Conservation (phyloP, 2,329 filamentous ascomycete genomes). For the Aureobasidium sp. region DNA sequence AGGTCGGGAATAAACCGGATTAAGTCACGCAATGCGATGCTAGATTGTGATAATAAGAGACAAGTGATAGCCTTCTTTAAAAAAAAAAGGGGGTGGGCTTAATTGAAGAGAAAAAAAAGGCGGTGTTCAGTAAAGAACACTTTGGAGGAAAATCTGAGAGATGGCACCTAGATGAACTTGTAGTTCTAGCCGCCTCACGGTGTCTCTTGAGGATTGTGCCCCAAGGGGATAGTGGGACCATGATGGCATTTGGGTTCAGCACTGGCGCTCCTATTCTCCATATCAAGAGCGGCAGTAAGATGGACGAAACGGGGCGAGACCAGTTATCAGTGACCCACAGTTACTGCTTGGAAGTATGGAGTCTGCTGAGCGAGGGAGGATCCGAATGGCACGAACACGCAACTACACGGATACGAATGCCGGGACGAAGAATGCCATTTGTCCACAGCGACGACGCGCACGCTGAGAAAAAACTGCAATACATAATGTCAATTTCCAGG, state of each 20-base stretch:
- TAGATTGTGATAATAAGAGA: not conserved
- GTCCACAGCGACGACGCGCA: not conserved
- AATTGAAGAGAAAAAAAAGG: not conserved
- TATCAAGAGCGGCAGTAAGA: not conserved
- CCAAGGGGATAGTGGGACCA: constrained; percentile 11
- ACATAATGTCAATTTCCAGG: not conserved
- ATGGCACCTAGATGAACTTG: not conserved
- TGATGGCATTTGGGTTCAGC: constrained; percentile 11
- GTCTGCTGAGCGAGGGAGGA: constrained; percentile 1
- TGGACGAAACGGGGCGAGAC: not conserved
- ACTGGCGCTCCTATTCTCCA: not conserved
- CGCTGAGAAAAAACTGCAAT: not conserved
- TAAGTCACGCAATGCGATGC: not conserved
- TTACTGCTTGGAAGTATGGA: not conserved
- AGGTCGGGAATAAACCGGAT: not conserved
- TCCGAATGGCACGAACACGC: not conserved
- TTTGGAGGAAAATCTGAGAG: not conserved
- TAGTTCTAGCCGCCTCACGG: constrained; percentile 4
- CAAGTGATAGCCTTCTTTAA: not conserved
- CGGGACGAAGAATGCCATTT: not conserved
- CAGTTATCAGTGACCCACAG: constrained; percentile 7
- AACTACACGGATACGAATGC: not conserved
- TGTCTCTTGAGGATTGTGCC: constrained; percentile 9
- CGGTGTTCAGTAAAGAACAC: not conserved
- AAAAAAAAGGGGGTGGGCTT: not conserved